These are phyloP conservation scores for Garcileccinum viscosum DNA, from an alignment of 1,284 basidiomycete genomes.

Conservation along the genomic window DNA sequence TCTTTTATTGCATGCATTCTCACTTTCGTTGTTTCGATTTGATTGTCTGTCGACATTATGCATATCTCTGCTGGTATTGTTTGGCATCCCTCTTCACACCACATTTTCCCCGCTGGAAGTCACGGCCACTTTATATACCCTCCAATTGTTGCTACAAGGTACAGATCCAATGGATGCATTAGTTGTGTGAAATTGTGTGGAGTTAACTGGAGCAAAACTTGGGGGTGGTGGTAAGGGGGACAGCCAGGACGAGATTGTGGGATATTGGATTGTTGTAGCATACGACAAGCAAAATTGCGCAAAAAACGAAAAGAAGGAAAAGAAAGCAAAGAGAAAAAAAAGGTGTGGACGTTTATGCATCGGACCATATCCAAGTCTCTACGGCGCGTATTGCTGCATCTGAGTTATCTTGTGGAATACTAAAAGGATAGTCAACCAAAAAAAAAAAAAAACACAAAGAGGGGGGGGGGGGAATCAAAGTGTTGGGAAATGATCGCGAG, in stretches of 20 bases:
- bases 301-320: background rate
- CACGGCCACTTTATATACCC: constrained; percentile 35
- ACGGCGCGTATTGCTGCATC: constrained; percentile 65
- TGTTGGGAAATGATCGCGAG: background rate
- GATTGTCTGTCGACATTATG: constrained; percentile 12
- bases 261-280: constrained; percentile 27
- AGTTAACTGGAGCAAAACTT: constrained; percentile 16
- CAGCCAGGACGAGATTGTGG: background rate
- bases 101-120: background rate
- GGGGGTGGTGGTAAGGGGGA: background rate
- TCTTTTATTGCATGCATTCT: constrained; percentile 6
- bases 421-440: constrained; percentile 36
- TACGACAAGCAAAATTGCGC: constrained; percentile 1
- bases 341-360: constrained; percentile 22
- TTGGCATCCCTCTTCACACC: background rate
- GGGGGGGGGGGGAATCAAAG: background rate
- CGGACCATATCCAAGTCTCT: constrained; percentile 67
- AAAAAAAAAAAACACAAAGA: too few relatives aligned
- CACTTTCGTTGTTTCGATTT: constrained; percentile 20
- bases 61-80: background rate
- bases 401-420: constrained; percentile 70
- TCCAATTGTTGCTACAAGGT: constrained; percentile 50
- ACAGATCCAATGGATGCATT: constrained; percentile 49
- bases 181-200: constrained; percentile 34
- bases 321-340: background rate